Evolutionary conservation across 495 filamentous ascomycete genomes (phyloP), one percentile per base, ranked within the genome.

Genomic region (Evansstolkia leycettana): DNA sequence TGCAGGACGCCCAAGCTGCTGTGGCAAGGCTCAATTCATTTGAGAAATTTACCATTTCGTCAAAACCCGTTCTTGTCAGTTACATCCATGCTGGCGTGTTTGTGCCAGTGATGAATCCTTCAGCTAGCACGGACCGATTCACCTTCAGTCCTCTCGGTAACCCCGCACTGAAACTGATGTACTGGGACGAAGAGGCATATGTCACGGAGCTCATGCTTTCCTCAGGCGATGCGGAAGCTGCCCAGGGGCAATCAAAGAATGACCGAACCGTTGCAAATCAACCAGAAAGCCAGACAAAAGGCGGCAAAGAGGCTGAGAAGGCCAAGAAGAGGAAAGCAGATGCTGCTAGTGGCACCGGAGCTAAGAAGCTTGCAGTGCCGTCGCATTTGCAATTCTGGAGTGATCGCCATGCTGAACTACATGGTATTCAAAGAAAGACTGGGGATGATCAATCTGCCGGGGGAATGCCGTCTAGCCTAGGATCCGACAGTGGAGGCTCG

Each of bases 1-100:
- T 69, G 27, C 56, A 85, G 58, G 86, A 93, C 55, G 84, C 87
- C 1, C 72, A 77, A 59, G 80, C 75, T 23, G 87, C 87, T 2
- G 57, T 90, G 38, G 62, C 67, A 3, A 82, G 86, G 40, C 81
- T 80, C 44, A 75, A 77, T 11, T 80, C 76, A 1, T 75, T 80
- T 29, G 76, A 85, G 5, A 85, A 80, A 42, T 93, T 93, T 44
- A 89, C 85, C 4, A 87, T 94, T 35, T 75, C 80, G 0, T 89
- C 84, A 2, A 80, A 73, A 41, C 75, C 76, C 0, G 81, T 89
- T 19, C 61, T 73, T 30, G 69, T 84, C 17, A 81, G 72, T 26
- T 92, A 84, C 46, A 84, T 90, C 14, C 87, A 94, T 34, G 74
- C 82, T 4, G 86, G 87, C 15, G 85, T 94, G 0, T 94, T 94